These are phyloP conservation scores for Baorangia bicolor DNA, from an alignment of 768 basidiomycete species.

Conservation along the genomic window DNA sequence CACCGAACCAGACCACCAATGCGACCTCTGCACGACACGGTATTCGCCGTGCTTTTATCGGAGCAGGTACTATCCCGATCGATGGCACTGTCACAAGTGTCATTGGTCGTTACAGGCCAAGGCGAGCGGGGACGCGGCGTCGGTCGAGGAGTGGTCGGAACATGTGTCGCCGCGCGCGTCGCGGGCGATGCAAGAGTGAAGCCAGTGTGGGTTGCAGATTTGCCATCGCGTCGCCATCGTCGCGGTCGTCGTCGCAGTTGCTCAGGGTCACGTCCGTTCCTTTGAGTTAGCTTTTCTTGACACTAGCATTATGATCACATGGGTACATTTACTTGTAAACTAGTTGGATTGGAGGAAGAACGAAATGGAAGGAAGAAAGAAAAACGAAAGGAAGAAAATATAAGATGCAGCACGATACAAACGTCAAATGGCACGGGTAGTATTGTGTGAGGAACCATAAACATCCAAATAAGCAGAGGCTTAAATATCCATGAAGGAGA, in stretches of 20 bases:
- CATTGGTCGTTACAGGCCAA: slow-evolving; percentile 28
- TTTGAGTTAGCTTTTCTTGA: neutral
- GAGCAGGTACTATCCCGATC: slow-evolving; percentile 25
- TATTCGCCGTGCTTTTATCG: slow-evolving; percentile 79
- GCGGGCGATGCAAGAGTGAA: slow-evolving; percentile 21
- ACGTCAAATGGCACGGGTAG: slow-evolving; percentile 14
- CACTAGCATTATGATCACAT: slow-evolving; percentile 21
- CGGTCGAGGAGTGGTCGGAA: slow-evolving; percentile 18
- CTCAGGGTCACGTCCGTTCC: neutral
- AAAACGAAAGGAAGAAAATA: neutral
- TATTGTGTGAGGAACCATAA: slow-evolving; percentile 10
- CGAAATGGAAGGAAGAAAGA: too few relatives aligned
- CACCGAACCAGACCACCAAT: slow-evolving; percentile 38
- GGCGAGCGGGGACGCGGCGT: neutral
- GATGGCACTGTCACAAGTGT: slow-evolving; percentile 46
- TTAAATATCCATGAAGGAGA: slow-evolving; percentile 20
- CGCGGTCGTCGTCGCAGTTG: neutral
- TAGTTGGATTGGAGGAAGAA: slow-evolving; percentile 13
- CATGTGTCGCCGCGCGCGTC: slow-evolving; percentile 6
- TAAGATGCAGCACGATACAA: slow-evolving; percentile 25
- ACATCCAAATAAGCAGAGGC: slow-evolving; percentile 29
- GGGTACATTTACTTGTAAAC: slow-evolving; percentile 31
- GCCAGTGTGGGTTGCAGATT: neutral
- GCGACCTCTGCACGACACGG: slow-evolving; percentile 61
- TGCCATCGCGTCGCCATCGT: too few relatives aligned